Evolutionary conservation across 1,284 basidiomycete genomes (phyloP), one percentile per base, ranked within the genome.

Genomic region (Austroboletus novae-zelandiae): DNA sequence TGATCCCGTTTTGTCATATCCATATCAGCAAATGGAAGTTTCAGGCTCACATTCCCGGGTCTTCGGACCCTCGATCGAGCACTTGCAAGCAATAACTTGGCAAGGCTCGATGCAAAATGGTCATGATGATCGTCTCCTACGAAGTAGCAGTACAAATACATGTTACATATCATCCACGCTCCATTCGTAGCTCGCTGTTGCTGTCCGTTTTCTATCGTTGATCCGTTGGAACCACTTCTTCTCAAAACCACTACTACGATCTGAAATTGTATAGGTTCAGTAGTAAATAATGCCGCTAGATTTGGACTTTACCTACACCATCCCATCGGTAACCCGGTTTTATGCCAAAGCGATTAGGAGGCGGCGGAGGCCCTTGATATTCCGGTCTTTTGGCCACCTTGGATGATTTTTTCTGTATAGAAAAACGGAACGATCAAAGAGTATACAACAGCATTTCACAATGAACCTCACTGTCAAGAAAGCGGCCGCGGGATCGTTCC

Each of bases 251-350:
- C 88, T 99, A 1, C 93, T 84, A 50, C 95, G 82, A 64, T 96
- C 93, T 94, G 13, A 37, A 37, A 37, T 62, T 6, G 47, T 50
- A 43, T 31, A 37, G 34, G 18, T 43, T 51, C 51, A 52, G 51
- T 44, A 45, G 48, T 43, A 45, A 50, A 52, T 31, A 34, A 41
- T n/a, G 35, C n/a, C n/a, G 44, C 23, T 17, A 51, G 44, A 17
- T 30, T 5, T 25, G 18, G 31, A 30, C 83, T 83, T 66, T 61
- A 94, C 92, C 91, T 50, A 95, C 93, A 41, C 93, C 94, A 66
- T 98, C 96, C 96, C 95, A 99, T 59, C 96, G 79, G 66, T 95
- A 95, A 0, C 96, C 96, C 11, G 96, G 97, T 50, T 83, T 85
- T 57, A 99, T 98, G 23, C 87, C 87, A 69, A 96, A 99, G 9